phyloP scores from a whole-genome alignment of 768 basidiomycete genomes.

The Calocybe cyanea region DNA sequence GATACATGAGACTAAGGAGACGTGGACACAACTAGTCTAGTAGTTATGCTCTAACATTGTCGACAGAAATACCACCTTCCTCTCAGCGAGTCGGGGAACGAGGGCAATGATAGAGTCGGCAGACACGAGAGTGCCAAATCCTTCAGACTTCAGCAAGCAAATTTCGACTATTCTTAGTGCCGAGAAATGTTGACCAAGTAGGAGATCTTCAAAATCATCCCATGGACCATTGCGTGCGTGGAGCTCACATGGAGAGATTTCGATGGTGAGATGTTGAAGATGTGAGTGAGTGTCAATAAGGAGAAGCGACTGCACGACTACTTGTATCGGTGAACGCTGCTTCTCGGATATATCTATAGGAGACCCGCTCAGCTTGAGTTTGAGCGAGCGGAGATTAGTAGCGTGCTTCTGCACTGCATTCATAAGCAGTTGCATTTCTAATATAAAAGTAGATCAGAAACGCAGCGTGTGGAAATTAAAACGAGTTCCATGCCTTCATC shows the following conservation, averaged over 20 bases:
- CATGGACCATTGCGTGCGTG: neutral
- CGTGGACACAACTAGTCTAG: too few relatives aligned
- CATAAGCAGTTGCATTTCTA: slow-evolving; percentile 5
- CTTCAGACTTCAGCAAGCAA: neutral
- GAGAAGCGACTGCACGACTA: slow-evolving; percentile 3
- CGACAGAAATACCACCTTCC: slow-evolving; percentile 8
- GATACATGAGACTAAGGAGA: too few relatives aligned
- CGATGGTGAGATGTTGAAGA: slow-evolving; percentile 3
- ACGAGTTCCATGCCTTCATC: slow-evolving; percentile 1
- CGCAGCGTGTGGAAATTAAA: neutral
- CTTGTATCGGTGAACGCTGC: neutral
- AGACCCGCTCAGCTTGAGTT: neutral
- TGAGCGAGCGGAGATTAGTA: slow-evolving; percentile 4
- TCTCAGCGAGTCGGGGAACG: slow-evolving; percentile 4
- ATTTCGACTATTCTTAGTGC: slow-evolving; percentile 6
- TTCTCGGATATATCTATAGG: too few relatives aligned
- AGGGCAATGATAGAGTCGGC: neutral
- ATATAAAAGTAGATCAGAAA: neutral
- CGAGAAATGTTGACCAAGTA: slow-evolving; percentile 1
- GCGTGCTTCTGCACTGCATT: slow-evolving; percentile 4
- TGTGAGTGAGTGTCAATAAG: too few relatives aligned
- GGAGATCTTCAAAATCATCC: slow-evolving; percentile 5
- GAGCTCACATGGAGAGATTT: neutral
- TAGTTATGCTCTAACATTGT: too few relatives aligned
- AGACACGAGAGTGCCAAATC: neutral